Base-by-base conservation (phyloP, 176 grass and related monocot species). In the Saccharum officinarum region DNA sequence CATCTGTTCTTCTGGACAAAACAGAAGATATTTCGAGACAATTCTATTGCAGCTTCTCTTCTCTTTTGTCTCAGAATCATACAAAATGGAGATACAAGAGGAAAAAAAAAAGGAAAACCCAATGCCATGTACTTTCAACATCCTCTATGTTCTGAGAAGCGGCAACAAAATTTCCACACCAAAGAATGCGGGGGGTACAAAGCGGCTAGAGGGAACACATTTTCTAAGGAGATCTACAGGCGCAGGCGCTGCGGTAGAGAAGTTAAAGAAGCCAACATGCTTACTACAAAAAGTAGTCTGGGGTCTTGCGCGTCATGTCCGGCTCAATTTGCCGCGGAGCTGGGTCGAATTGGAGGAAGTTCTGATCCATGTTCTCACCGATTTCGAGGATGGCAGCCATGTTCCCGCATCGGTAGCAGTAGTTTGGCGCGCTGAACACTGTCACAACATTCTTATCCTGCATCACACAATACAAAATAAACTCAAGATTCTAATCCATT, bases 321-420 rank as follows among this genome's bases (percentile, higher is more conserved):
- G 90, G 90, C 44, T 95, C 87, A 0, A 95, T 90, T 69, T 95
- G 90, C 39, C 89, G 83, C 0, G 92, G 92, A 0, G 92, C 92
- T 26, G 92, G 92, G 54, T 94, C 92, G 0, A 94, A 94, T 76
- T 94, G 92, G 37, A 94, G 88, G 79, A 94, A 94, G 67, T 94
- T 94, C 7, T 94, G 92, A 75, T 88, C 86, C 92, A 94, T 94
- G 73, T 91, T 88, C 76, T 94, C 92, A 22, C 92, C 89, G 11
- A 94, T 91, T 54, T 94, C 92, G 1, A 94, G 86, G 84, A 94
- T 94, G 23, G 92, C 90, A 30, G 89, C 93, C 90, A 95, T 92
- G 77, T 92, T 92, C 82, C 90, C 81, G 3, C 92, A 92, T 3
- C 90, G 86, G 34, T 95, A 95, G 79, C 90, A 95, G 69, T 95